These are phyloP conservation scores for Aspergillus ochraceoroseus DNA, from an alignment of 2,329 filamentous ascomycete genomes.

Conservation along the genomic window DNA sequence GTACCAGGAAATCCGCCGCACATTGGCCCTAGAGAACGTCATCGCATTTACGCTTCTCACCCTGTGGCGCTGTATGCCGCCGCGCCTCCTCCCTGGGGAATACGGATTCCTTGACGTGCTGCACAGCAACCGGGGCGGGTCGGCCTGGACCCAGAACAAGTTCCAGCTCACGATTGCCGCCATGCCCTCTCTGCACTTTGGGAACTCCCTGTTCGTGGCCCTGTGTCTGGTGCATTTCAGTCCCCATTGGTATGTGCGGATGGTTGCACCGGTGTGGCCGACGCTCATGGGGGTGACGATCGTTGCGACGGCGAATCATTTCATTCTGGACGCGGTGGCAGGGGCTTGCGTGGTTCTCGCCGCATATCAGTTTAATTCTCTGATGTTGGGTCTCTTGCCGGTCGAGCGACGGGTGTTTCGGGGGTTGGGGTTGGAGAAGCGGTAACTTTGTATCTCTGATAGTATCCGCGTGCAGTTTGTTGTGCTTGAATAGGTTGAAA, in stretches of 20 bases:
- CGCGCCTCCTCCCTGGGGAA: slow-evolving; percentile 45
- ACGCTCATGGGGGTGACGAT: slow-evolving; percentile 51
- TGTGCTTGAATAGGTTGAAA: no score
- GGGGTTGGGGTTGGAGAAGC: slow-evolving; percentile 24
- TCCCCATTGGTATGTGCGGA: slow-evolving; percentile 37
- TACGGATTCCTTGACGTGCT: slow-evolving; percentile 47
- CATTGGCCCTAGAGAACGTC: slow-evolving; percentile 47
- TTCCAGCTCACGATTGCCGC: slow-evolving; percentile 49
- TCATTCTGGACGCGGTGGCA: slow-evolving; percentile 62
- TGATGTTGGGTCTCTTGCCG: slow-evolving; percentile 24
- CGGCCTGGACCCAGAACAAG: slow-evolving; percentile 44
- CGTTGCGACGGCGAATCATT: slow-evolving; percentile 63
- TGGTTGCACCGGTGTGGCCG: slow-evolving; percentile 44
- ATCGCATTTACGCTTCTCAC: slow-evolving; percentile 49
- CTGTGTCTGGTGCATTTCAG: slow-evolving; percentile 37
- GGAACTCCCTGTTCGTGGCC: slow-evolving; percentile 32
- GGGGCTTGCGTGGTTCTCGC: slow-evolving; percentile 44
- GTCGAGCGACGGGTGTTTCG: slow-evolving; percentile 22
- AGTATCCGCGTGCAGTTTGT: no score
- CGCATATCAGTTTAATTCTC: slow-evolving; percentile 23
- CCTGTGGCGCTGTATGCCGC: slow-evolving; percentile 48
- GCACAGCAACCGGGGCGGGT: slow-evolving; percentile 29
- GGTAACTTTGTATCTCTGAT: slow-evolving; percentile 9
- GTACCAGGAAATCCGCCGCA: slow-evolving; percentile 45
- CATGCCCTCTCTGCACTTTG: slow-evolving; percentile 50